These are phyloP conservation scores for Xylaria sp. DNA, from an alignment of 2,329 filamentous ascomycete genomes.

Conservation along the genomic window DNA sequence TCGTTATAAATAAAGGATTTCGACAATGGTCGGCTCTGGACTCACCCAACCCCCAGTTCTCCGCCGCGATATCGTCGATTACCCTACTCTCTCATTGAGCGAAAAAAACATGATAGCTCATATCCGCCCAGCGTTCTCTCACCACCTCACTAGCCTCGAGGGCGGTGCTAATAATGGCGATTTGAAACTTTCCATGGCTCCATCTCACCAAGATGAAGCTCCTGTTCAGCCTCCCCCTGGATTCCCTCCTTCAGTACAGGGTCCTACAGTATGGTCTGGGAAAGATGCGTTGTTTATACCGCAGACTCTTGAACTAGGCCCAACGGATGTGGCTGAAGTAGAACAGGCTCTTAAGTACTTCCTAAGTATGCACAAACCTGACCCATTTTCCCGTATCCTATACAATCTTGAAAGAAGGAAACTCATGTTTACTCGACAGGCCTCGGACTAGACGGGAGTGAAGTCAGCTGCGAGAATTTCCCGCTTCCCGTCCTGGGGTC, in stretches of 20 bases:
- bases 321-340: slow-evolving; percentile 41
- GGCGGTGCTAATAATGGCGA: slow-evolving; percentile 29
- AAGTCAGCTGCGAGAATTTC: slow-evolving; percentile 53
- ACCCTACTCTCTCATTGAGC: neutral
- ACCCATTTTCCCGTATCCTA: slow-evolving; percentile 24
- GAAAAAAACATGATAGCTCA: slow-evolving; percentile 39
- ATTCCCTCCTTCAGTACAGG: slow-evolving; percentile 37
- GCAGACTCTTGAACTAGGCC: slow-evolving; percentile 38
- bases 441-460: slow-evolving; percentile 52
- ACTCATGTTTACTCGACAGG: slow-evolving; percentile 43
- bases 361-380: slow-evolving; percentile 38
- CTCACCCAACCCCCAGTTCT: neutral
- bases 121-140: slow-evolving; percentile 31
- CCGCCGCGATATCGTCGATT: neutral
- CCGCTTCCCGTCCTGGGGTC: slow-evolving; percentile 52
- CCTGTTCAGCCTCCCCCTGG: slow-evolving; percentile 32
- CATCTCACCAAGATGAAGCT: slow-evolving; percentile 29
- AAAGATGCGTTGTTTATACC: slow-evolving; percentile 25
- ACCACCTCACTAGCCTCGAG: slow-evolving; percentile 30
- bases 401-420: slow-evolving; percentile 23
- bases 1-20: slow-evolving; percentile 8
- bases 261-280: slow-evolving; percentile 40
- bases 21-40: neutral
- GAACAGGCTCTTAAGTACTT: slow-evolving; percentile 43
- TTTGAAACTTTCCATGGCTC: slow-evolving; percentile 23